phyloP scores from a whole-genome alignment of 2,329 filamentous ascomycete species.

The Dryadomyces quercus-mongolicae region DNA sequence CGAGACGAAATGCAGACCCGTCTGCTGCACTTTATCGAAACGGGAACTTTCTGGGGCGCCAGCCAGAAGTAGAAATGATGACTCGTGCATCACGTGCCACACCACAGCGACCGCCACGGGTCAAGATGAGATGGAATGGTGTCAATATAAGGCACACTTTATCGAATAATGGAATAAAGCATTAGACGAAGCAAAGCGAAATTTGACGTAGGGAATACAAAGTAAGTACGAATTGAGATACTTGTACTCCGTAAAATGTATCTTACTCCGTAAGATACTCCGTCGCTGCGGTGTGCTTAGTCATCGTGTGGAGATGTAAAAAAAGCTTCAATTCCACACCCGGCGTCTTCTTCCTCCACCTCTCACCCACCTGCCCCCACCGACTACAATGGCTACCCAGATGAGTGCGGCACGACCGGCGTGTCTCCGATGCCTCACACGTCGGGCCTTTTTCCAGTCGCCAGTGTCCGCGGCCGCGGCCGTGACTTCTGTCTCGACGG shows the following conservation, averaged over 20 bases:
- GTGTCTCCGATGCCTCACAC: constrained; percentile 5
- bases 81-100: neutral
- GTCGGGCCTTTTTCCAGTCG: neutral
- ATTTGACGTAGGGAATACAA: too few species aligned
- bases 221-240: too few species aligned
- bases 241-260: too few species aligned
- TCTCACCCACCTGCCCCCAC: neutral
- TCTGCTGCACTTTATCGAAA: constrained; percentile 10
- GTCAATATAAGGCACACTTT: too few species aligned
- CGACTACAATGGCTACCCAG: neutral
- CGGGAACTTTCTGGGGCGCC: constrained; percentile 1
- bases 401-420: constrained; percentile 2
- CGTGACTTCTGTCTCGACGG: neutral
- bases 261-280: too few species aligned
- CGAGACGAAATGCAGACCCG: constrained; percentile 25
- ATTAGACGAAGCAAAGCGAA: too few species aligned
- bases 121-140: too few species aligned
- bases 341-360: neutral
- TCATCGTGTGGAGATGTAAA: neutral
- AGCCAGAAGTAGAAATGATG: neutral
- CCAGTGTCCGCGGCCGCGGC: neutral
- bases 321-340: neutral
- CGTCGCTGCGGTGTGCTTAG: neutral
- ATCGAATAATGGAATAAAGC: too few species aligned
- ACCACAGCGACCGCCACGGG: too few species aligned